These are phyloP conservation scores for Paramecium sonneborni DNA, from an alignment of 73 alveolate species.

Conservation along the genomic window DNA sequence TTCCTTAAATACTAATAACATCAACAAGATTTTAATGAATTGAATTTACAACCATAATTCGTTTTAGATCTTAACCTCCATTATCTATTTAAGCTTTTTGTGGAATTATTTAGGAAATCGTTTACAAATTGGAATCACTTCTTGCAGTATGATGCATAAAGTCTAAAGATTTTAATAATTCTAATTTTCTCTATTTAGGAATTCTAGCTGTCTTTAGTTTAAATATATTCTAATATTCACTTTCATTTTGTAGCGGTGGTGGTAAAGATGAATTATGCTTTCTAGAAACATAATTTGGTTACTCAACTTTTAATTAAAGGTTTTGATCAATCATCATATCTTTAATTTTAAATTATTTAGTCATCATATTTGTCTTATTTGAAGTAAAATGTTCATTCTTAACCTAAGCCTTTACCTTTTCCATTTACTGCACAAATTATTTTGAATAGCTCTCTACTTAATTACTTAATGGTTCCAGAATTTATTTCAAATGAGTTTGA, in stretches of 20 bases:
- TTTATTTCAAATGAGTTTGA: not conserved
- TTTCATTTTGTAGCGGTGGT: not conserved
- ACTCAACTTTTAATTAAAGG: not conserved
- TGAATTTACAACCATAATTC: not conserved
- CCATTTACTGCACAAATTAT: constrained; percentile 1
- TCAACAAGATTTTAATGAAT: not conserved
- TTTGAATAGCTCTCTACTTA: not conserved
- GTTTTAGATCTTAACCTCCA: not conserved
- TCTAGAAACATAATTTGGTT: not conserved
- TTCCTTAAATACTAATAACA: not conserved
- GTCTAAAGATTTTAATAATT: not conserved
- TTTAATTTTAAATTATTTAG: not conserved
- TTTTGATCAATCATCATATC: not conserved
- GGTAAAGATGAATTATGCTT: not conserved
- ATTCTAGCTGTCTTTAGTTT: not conserved
- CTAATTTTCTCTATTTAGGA: constrained; percentile 12
- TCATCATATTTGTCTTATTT: not conserved
- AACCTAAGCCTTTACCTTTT: not conserved
- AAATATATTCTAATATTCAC: not conserved
- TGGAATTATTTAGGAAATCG: not conserved
- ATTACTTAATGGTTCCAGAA: not conserved
- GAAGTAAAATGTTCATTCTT: not conserved
- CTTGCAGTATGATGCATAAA: not conserved
- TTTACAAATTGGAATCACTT: not conserved
- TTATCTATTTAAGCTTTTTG: not conserved